Percentiles rank a stretch among this genome's conserved stretches.
These are phyloP conservation scores for Astrothelium macrocarpum DNA, from an alignment of 495 filamentous ascomycete species.

Conservation along the genomic window DNA sequence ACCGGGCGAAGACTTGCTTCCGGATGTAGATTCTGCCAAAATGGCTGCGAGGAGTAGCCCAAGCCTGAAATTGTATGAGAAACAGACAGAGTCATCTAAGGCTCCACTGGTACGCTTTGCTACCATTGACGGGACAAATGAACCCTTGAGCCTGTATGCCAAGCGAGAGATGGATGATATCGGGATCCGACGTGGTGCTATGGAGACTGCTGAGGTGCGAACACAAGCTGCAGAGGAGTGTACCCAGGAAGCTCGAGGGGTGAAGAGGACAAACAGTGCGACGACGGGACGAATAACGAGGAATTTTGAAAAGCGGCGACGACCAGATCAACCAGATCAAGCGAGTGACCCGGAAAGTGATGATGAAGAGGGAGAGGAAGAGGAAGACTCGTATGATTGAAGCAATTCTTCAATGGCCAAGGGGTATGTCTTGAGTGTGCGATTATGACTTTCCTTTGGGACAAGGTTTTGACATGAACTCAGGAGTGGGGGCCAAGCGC, in stretches of 20 bases:
- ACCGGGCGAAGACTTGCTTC: neutral
- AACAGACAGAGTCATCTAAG: neutral
- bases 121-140: neutral
- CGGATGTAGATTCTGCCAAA: neutral
- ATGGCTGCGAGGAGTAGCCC: neutral
- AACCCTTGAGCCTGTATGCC: neutral
- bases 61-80: neutral
- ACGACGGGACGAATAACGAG: neutral
- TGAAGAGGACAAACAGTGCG: neutral
- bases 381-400: neutral
- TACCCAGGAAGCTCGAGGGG: neutral
- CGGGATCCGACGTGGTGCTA: neutral
- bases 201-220: neutral
- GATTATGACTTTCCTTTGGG: neutral
- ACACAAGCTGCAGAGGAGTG: neutral
- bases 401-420: neutral
- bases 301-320: neutral
- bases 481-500: neutral
- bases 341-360: neutral
- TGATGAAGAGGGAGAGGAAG: neutral
- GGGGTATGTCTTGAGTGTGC: neutral
- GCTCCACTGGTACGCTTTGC: neutral
- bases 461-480: neutral
- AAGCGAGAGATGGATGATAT: neutral
- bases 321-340: neutral